A percentile compares a stretch with the other conserved stretches of the same genome.
Conservation (phyloP, 176 grass and related monocot genomes). For the Saccharum spontaneum region DNA sequence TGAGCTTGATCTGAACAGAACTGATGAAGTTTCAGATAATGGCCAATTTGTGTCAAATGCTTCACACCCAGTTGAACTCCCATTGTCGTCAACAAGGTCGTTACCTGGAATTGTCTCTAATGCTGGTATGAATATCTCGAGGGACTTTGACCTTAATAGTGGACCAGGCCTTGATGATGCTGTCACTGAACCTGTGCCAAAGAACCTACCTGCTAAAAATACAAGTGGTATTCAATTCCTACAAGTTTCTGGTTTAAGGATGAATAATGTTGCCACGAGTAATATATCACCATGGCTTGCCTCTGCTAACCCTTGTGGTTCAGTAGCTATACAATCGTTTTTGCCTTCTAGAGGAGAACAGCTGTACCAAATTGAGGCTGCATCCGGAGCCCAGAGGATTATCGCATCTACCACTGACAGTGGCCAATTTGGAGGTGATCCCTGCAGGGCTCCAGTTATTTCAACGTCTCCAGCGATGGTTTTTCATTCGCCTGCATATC, state of each 20-base stretch:
- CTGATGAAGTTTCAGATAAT: conserved; percentile 59
- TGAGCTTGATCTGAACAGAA: conserved; percentile 79
- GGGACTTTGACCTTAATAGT: conserved; percentile 84
- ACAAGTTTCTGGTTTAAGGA: conserved; percentile 49
- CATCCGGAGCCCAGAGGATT: conserved; percentile 54
- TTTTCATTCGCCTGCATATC: conserved; percentile 61
- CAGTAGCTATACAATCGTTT: conserved; percentile 62
- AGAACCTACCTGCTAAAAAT: conserved; percentile 45
- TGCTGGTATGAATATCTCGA: conserved; percentile 37
- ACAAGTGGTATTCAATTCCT: conserved; percentile 45
- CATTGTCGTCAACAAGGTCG: conserved; percentile 44
- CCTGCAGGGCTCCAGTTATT: conserved; percentile 52
- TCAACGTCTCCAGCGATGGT: conserved; percentile 59
- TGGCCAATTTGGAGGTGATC: conserved; percentile 52
- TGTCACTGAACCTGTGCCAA: conserved; percentile 48
- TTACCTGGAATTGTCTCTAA: conserved; percentile 37
- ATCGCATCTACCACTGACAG: conserved; percentile 33
- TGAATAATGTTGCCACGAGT: conserved; percentile 52
- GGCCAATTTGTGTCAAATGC: conserved; percentile 40
- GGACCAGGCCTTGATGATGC: conserved; percentile 74
- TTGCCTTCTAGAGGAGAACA: conserved; percentile 69
- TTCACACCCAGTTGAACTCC: conserved; percentile 45
- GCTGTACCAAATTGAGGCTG: conserved; percentile 52
- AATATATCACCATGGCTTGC: conserved; percentile 68
- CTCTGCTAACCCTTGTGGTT: conserved; percentile 46